phyloP scores from a whole-genome alignment of 305 asterid species.

The Ilex paraguariensis region DNA sequence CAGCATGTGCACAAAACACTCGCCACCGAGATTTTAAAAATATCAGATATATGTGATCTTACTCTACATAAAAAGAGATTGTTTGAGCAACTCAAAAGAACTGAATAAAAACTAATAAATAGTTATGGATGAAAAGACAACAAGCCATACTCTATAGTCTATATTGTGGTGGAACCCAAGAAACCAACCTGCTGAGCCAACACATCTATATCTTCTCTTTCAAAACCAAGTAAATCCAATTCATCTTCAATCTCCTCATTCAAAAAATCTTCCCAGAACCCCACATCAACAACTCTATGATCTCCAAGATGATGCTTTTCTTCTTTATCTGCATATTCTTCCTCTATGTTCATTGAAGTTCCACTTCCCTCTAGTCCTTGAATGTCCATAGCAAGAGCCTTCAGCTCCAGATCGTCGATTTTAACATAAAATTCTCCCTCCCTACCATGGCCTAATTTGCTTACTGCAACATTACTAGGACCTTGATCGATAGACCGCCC shows the following conservation, averaged over 20 bases:
- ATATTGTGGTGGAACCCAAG: conserved; percentile 1
- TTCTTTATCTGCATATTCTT: conserved; percentile 9
- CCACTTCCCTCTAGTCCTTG: conserved; percentile 14
- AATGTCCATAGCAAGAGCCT: conserved; percentile 22
- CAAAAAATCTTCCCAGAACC: conserved; percentile 49
- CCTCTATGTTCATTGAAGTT: conserved; percentile 17
- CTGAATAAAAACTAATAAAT: no score
- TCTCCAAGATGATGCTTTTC: no score
- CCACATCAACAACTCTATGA: conserved; percentile 29
- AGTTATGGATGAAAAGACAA: no score
- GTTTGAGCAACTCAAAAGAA: no score
- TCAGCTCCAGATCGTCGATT: conserved; percentile 28
- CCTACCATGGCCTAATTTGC: conserved; percentile 2
- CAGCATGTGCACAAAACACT: no score
- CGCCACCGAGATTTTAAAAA: no score
- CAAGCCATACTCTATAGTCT: no score
- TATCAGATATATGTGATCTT: no score
- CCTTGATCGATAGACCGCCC: conserved; percentile 39
- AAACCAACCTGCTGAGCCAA: conserved; percentile 23
- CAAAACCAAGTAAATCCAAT: conserved; percentile 21
- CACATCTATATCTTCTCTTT: conserved; percentile 19
- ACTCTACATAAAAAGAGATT: no score
- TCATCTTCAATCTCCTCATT: conserved; percentile 27
- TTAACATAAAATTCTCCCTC: no score
- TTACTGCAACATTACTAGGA: not conserved